phyloP scores from a whole-genome alignment of 2,329 filamentous ascomycete species.

The Atkinsonella hypoxylon region DNA sequence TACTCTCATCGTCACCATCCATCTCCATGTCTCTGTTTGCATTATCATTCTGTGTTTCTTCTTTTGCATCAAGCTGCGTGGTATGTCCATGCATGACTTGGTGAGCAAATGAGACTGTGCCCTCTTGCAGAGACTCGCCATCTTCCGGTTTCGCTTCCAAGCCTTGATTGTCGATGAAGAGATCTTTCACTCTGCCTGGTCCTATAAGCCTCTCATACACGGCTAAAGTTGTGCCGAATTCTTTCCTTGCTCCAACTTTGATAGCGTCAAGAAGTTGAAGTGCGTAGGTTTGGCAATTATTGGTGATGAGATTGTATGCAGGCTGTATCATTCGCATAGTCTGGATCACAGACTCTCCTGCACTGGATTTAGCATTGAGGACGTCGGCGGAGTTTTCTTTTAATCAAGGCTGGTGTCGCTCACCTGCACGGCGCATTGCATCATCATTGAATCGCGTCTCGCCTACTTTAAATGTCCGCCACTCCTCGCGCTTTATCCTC shows the following conservation, averaged over 20 bases:
- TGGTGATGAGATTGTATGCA: slow-evolving; percentile 45
- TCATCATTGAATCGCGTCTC: slow-evolving; percentile 43
- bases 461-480: slow-evolving; percentile 39
- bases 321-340: slow-evolving; percentile 36
- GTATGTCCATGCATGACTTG: slow-evolving; percentile 44
- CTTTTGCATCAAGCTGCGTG: slow-evolving; percentile 33
- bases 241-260: slow-evolving; percentile 34
- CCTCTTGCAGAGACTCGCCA: slow-evolving; percentile 10
- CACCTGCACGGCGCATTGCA: slow-evolving; percentile 35
- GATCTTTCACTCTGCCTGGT: slow-evolving; percentile 35
- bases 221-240: slow-evolving; percentile 41
- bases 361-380: neutral
- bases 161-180: slow-evolving; percentile 25
- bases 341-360: slow-evolving; percentile 40
- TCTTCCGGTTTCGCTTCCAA: slow-evolving; percentile 15
- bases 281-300: slow-evolving; percentile 49
- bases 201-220: slow-evolving; percentile 41
- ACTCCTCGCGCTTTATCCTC: slow-evolving; percentile 30
- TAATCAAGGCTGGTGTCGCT: slow-evolving; percentile 9
- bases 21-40: slow-evolving; percentile 5
- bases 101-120: slow-evolving; percentile 35
- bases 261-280: slow-evolving; percentile 41
- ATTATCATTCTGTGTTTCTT: slow-evolving; percentile 15
- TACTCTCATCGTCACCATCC: slow-evolving; percentile 6
- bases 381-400: neutral